Percentiles rank a stretch among this genome's conserved stretches.
phyloP scores from a whole-genome alignment of 2,329 filamentous ascomycete genomes.

The Ascochyta clinopodiicola region DNA sequence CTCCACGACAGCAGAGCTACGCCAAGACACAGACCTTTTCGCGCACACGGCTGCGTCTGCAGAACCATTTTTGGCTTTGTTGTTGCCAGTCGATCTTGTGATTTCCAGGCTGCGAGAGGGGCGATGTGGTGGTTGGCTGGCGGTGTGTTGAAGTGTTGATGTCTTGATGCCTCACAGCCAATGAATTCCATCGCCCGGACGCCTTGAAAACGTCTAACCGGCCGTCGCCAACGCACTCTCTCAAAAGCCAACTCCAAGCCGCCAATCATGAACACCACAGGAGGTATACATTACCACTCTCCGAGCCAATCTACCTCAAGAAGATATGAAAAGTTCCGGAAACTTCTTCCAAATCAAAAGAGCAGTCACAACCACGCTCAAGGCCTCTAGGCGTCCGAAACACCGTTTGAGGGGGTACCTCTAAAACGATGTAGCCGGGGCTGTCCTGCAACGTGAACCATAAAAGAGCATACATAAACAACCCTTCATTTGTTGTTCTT shows the following conservation, averaged over 20 bases:
- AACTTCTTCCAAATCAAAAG: no score
- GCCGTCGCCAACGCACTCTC: background rate
- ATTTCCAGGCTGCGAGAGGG: conserved; percentile 8
- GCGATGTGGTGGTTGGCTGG: conserved; percentile 28
- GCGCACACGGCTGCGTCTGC: conserved; percentile 23
- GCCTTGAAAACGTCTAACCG: conserved; percentile 19
- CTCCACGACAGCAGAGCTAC: conserved; percentile 19
- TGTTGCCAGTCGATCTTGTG: conserved; percentile 10
- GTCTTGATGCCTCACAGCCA: conserved; percentile 27
- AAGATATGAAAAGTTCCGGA: no score
- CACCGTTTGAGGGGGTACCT: no score
- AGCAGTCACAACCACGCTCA: no score
- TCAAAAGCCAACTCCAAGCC: no score
- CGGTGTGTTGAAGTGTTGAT: conserved; percentile 4
- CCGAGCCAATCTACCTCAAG: no score
- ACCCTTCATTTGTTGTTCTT: conserved; percentile 26
- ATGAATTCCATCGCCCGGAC: conserved; percentile 23
- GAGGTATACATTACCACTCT: no score
- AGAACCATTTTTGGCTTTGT: conserved; percentile 8
- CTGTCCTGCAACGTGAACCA: conserved; percentile 24
- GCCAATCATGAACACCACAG: no score
- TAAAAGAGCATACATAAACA: conserved; percentile 31
- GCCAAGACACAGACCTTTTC: conserved; percentile 24
- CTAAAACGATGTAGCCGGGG: conserved; percentile 11
- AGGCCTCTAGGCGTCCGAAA: no score